Evolutionary conservation across 352 stramenopile species (phyloP).

Genomic region (Pythium chondricola): DNA sequence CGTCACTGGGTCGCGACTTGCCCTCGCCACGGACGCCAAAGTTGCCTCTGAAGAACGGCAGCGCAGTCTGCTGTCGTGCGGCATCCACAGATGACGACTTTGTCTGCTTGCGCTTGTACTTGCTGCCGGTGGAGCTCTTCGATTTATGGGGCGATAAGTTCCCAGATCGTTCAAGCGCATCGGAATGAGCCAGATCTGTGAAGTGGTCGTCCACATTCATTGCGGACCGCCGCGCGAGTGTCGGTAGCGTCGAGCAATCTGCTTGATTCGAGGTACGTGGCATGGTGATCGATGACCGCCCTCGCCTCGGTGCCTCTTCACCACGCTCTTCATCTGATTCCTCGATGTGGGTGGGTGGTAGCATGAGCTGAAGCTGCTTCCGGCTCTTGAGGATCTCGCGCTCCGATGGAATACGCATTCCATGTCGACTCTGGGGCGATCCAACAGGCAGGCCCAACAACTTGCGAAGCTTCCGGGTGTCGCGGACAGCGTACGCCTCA

Average conservation of each 20-base stretch:
- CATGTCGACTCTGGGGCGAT: slow-evolving; percentile 9
- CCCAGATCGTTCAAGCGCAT: background rate
- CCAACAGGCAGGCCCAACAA: slow-evolving; percentile 17
- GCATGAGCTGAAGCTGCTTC: slow-evolving; percentile 9
- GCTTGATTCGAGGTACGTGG: background rate
- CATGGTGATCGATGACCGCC: background rate
- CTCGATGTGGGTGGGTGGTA: slow-evolving; percentile 5
- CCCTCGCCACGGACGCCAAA: slow-evolving; percentile 51
- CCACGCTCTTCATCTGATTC: slow-evolving; percentile 13
- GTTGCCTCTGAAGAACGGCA: slow-evolving; percentile 71
- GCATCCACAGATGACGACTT: slow-evolving; percentile 6
- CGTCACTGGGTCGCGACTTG: slow-evolving; percentile 23
- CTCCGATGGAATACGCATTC: slow-evolving; percentile 17
- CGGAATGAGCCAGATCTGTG: background rate
- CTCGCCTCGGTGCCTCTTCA: background rate
- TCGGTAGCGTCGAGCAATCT: slow-evolving; percentile 3
- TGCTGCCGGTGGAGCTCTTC: background rate
- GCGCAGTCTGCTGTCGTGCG: slow-evolving; percentile 7
- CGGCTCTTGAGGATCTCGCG: slow-evolving; percentile 20
- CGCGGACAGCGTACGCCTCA: slow-evolving; percentile 16
- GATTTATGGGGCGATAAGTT: background rate
- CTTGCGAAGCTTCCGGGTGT: slow-evolving; percentile 18
- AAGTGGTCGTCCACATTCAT: background rate
- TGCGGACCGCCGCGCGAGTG: slow-evolving; percentile 12
- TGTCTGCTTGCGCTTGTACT: background rate